Conservation (phyloP, 2,329 filamentous ascomycete genomes). For the Orbilia brochopaga region DNA sequence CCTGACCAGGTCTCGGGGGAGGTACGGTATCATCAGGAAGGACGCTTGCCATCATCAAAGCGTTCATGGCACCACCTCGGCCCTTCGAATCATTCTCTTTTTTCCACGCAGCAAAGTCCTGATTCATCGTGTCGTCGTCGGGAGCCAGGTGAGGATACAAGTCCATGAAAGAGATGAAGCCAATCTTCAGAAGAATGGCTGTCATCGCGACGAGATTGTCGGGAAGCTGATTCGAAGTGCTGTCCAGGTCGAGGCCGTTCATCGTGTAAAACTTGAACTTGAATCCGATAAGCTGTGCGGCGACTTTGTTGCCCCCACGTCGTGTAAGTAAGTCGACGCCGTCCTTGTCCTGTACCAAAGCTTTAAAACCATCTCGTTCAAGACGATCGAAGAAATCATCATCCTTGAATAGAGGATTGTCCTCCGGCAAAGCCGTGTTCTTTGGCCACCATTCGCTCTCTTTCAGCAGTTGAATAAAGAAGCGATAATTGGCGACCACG, state of each 20-base stretch:
- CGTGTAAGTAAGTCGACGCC: conserved; percentile 52
- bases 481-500: conserved; percentile 87
- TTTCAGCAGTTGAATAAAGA: conserved; percentile 90
- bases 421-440: conserved; percentile 61
- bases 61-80: conserved; percentile 76
- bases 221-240: conserved; percentile 66
- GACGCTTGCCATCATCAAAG: conserved; percentile 82
- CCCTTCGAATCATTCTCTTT: conserved; percentile 81
- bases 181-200: conserved; percentile 92
- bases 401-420: conserved; percentile 56
- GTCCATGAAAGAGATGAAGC: conserved; percentile 90
- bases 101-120: conserved; percentile 69
- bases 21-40: conserved; percentile 79
- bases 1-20: conserved; percentile 61
- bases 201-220: conserved; percentile 92
- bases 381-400: conserved; percentile 79
- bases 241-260: conserved; percentile 68
- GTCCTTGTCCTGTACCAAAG: conserved; percentile 75
- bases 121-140: conserved; percentile 77
- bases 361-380: conserved; percentile 75
- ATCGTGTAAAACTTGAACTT: conserved; percentile 94
- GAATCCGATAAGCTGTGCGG: conserved; percentile 93
- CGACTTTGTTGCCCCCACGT: conserved; percentile 76
- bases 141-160: conserved; percentile 92
- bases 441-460: conserved; percentile 97